Conservation (phyloP, 2,329 filamentous ascomycete genomes). For the Neofusicoccum umdonicola region DNA sequence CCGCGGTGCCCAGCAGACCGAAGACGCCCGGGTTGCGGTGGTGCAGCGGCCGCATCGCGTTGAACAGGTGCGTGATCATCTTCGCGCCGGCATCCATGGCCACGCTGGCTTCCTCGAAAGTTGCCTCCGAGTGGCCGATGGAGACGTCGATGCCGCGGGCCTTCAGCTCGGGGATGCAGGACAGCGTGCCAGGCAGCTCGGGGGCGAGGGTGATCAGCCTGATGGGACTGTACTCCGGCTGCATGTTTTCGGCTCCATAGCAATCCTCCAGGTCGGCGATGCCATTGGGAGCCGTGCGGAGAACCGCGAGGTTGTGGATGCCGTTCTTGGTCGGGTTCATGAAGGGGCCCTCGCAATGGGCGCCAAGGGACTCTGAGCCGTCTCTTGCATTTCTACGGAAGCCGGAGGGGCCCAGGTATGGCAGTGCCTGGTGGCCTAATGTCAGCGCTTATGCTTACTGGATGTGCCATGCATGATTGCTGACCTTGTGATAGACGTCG, state of each 20-base stretch:
- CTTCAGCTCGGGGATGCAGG: slow-evolving; percentile 64
- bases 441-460: slow-evolving; percentile 11
- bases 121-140: slow-evolving; percentile 83
- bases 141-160: slow-evolving; percentile 69
- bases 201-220: slow-evolving; percentile 86
- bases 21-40: slow-evolving; percentile 91
- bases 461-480: background rate
- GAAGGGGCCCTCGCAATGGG: slow-evolving; percentile 90
- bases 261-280: slow-evolving; percentile 66
- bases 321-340: slow-evolving; percentile 80
- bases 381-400: slow-evolving; percentile 57
- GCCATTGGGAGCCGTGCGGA: slow-evolving; percentile 60
- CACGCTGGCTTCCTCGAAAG: slow-evolving; percentile 74
- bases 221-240: slow-evolving; percentile 48
- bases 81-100: slow-evolving; percentile 73
- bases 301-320: slow-evolving; percentile 73
- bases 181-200: slow-evolving; percentile 69
- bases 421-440: slow-evolving; percentile 57
- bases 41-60: slow-evolving; percentile 86
- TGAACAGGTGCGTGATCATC: slow-evolving; percentile 94
- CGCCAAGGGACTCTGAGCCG: slow-evolving; percentile 83
- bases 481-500: slow-evolving; percentile 77
- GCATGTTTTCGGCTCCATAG: slow-evolving; percentile 71
- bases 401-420: slow-evolving; percentile 73
- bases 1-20: slow-evolving; percentile 66